Evolutionary conservation across 768 basidiomycete genomes (phyloP).

Genomic region (Mycena olivaceomarginata): DNA sequence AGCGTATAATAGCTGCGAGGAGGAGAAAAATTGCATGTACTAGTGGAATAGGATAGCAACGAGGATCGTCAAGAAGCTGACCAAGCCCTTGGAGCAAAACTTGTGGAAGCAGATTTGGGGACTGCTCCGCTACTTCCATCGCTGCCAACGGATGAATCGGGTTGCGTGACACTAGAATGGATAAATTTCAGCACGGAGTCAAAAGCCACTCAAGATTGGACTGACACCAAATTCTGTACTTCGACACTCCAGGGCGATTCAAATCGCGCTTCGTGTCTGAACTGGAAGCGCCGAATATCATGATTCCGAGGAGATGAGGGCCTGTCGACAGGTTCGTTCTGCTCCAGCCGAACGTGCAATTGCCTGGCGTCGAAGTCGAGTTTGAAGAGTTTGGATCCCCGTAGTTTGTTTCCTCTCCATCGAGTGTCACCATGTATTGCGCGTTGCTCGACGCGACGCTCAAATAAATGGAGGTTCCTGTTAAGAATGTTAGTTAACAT

Average conservation of each 20-base stretch:
- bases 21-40: no score
- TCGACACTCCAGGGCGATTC: neutral
- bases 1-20: no score
- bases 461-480: slow-evolving; percentile 11
- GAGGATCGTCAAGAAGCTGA: no score
- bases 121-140: neutral
- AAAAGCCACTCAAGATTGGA: neutral
- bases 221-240: slow-evolving; percentile 18
- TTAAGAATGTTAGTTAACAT: neutral
- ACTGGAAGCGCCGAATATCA: neutral
- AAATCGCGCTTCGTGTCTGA: neutral
- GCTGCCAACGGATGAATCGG: neutral
- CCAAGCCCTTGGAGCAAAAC: no score
- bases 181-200: no score
- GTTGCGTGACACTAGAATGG: slow-evolving; percentile 11
- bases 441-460: slow-evolving; percentile 21
- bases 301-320: no score
- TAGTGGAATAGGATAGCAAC: no score
- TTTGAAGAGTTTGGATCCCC: neutral
- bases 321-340: no score
- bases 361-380: no score
- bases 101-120: no score
- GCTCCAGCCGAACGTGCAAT: no score
- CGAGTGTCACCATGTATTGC: neutral
- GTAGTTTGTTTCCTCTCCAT: neutral